phyloP scores from a whole-genome alignment of 108 stramenopile genomes.

The Cyclotella atomus region DNA sequence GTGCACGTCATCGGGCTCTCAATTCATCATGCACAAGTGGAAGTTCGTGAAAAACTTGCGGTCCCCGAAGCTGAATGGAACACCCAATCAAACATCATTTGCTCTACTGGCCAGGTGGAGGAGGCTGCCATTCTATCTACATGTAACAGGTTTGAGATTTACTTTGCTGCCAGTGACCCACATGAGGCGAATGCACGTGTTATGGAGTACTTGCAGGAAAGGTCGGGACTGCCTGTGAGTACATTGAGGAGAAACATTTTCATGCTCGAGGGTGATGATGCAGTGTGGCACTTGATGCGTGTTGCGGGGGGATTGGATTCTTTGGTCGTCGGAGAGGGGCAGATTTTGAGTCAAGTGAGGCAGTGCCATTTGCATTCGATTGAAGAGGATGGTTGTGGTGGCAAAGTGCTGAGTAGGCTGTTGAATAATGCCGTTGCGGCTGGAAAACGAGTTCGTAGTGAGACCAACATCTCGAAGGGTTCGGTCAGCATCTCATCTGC shows the following conservation, averaged over 20 bases:
- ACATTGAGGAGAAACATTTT: conserved; percentile 90
- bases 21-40: conserved; percentile 97
- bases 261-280: conserved; percentile 95
- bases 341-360: conserved; percentile 96
- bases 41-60: conserved; percentile 98
- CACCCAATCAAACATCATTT: conserved; percentile 79
- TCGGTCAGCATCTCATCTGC: conserved; percentile 93
- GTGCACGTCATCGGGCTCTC: conserved; percentile 96
- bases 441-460: conserved; percentile 95
- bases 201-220: conserved; percentile 84
- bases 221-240: conserved; percentile 84
- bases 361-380: conserved; percentile 96
- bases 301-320: conserved; percentile 98
- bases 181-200: conserved; percentile 90
- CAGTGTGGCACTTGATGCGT: conserved; percentile 97
- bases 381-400: conserved; percentile 95
- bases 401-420: conserved; percentile 93
- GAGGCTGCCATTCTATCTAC: conserved; percentile 97
- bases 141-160: conserved; percentile 99
- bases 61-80: conserved; percentile 97
- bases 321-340: conserved; percentile 98
- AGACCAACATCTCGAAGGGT: conserved; percentile 97
- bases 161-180: conserved; percentile 91
- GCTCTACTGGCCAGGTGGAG: conserved; percentile 73
- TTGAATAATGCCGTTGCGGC: conserved; percentile 96